phyloP scores from a whole-genome alignment of 805 yeast species.

The Wickerhamomyces bovis region DNA sequence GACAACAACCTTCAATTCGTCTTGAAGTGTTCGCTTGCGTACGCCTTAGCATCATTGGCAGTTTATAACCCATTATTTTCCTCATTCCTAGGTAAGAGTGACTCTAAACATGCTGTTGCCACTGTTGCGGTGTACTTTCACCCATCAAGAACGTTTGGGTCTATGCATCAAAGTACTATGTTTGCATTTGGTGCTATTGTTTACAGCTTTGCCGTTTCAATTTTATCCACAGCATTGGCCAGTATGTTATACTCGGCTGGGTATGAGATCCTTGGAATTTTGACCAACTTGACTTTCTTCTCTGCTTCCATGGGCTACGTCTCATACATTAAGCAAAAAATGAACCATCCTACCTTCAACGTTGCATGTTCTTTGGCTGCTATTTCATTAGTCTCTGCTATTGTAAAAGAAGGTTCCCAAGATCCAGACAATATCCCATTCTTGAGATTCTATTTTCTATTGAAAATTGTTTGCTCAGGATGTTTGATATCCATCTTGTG shows the following conservation, averaged over 20 bases:
- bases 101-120: conserved; percentile 75
- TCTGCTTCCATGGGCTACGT: conserved; percentile 57
- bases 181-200: conserved; percentile 51
- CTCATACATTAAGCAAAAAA: conserved; percentile 63
- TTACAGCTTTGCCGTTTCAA: conserved; percentile 48
- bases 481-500: conserved; percentile 49
- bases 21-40: conserved; percentile 68
- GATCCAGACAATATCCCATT: conserved; percentile 55
- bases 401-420: conserved; percentile 67
- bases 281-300: conserved; percentile 47
- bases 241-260: conserved; percentile 39
- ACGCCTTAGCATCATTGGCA: conserved; percentile 64
- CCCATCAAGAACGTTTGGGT: conserved; percentile 72
- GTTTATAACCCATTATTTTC: conserved; percentile 54
- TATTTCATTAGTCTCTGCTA: conserved; percentile 61
- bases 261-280: conserved; percentile 41
- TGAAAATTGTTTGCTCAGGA: conserved; percentile 55
- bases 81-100: conserved; percentile 51
- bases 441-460: conserved; percentile 44
- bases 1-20: conserved; percentile 25
- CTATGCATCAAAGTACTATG: conserved; percentile 68
- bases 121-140: conserved; percentile 84
- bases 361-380: conserved; percentile 78
- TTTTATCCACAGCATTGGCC: conserved; percentile 46
- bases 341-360: conserved; percentile 63